Evolutionary conservation across 1,139 yeast species (phyloP).

Genomic region (Debaryomyces sp.): DNA sequence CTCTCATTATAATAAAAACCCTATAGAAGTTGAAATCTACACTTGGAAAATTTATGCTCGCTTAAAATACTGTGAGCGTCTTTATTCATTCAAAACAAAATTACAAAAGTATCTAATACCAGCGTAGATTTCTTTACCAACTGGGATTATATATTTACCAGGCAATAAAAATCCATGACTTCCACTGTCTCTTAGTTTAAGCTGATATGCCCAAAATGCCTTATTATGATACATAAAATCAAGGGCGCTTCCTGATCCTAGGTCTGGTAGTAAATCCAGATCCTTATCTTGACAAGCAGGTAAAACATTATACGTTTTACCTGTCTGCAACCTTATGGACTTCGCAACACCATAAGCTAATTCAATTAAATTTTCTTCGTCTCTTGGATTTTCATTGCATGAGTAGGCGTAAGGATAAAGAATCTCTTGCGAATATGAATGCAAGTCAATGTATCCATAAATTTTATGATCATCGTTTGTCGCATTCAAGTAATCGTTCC

Average conservation of each 20-base stretch:
- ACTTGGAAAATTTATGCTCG: background rate
- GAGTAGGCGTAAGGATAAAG: slow-evolving; percentile 83
- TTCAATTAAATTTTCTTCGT: slow-evolving; percentile 78
- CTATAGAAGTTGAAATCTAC: background rate
- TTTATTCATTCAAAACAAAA: slow-evolving; percentile 51
- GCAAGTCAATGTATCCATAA: slow-evolving; percentile 79
- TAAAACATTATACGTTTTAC: slow-evolving; percentile 65
- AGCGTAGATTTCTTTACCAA: slow-evolving; percentile 72
- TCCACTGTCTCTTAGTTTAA: slow-evolving; percentile 82
- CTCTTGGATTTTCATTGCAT: slow-evolving; percentile 72
- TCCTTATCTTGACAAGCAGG: slow-evolving; percentile 83
- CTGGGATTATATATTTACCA: slow-evolving; percentile 67
- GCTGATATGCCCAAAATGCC: slow-evolving; percentile 83
- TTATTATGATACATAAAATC: slow-evolving; percentile 84
- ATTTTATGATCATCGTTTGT: slow-evolving; percentile 63
- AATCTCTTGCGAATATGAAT: slow-evolving; percentile 82
- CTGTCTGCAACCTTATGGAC: slow-evolving; percentile 64
- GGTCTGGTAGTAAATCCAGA: slow-evolving; percentile 67
- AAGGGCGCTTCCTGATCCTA: slow-evolving; percentile 80
- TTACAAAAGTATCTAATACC: slow-evolving; percentile 71
- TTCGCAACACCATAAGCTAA: slow-evolving; percentile 80
- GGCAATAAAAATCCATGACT: slow-evolving; percentile 84
- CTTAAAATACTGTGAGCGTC: background rate
- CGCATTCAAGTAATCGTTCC: slow-evolving; percentile 65
- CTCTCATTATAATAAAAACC: slow-evolving; percentile 57